Evolutionary conservation across 768 basidiomycete species (phyloP).

Genomic region (Tephrocybe sp.): DNA sequence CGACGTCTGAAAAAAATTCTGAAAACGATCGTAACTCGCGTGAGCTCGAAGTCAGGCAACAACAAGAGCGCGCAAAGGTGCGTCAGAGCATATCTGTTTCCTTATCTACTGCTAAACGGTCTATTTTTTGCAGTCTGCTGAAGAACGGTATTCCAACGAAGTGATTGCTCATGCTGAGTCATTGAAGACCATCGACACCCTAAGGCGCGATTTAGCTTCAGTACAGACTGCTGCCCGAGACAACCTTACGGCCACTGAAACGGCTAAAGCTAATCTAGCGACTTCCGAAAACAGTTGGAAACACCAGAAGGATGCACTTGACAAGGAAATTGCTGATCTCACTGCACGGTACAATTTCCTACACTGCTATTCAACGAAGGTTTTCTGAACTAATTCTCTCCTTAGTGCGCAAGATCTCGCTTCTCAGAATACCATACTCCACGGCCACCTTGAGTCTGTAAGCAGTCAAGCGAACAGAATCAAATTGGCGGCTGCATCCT

Average conservation of each 20-base stretch:
- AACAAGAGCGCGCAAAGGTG: conserved; percentile 72
- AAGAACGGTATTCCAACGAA: conserved; percentile 78
- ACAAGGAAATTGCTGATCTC: conserved; percentile 75
- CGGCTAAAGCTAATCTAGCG: conserved; percentile 67
- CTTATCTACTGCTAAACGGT: not conserved
- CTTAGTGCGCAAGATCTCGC: conserved; percentile 69
- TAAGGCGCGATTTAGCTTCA: conserved; percentile 60
- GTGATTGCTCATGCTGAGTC: conserved; percentile 85
- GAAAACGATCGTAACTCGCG: conserved; percentile 62
- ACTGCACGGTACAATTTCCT: conserved; percentile 53
- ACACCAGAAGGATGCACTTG: conserved; percentile 71
- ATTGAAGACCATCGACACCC: conserved; percentile 64
- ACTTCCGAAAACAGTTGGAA: conserved; percentile 79
- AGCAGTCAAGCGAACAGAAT: conserved; percentile 83
- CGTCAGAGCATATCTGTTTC: conserved; percentile 4
- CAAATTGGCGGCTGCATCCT: conserved; percentile 60
- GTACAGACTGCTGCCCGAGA: conserved; percentile 56
- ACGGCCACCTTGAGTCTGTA: conserved; percentile 82
- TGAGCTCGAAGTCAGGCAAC: conserved; percentile 61
- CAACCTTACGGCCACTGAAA: conserved; percentile 60
- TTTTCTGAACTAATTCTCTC: not conserved
- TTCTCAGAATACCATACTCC: conserved; percentile 73
- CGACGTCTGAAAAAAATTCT: conserved; percentile 64
- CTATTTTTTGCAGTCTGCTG: conserved; percentile 49
- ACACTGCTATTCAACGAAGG: not conserved